These are phyloP conservation scores for Aspergillus panamensis DNA, from an alignment of 495 filamentous ascomycete genomes.

Conservation along the genomic window DNA sequence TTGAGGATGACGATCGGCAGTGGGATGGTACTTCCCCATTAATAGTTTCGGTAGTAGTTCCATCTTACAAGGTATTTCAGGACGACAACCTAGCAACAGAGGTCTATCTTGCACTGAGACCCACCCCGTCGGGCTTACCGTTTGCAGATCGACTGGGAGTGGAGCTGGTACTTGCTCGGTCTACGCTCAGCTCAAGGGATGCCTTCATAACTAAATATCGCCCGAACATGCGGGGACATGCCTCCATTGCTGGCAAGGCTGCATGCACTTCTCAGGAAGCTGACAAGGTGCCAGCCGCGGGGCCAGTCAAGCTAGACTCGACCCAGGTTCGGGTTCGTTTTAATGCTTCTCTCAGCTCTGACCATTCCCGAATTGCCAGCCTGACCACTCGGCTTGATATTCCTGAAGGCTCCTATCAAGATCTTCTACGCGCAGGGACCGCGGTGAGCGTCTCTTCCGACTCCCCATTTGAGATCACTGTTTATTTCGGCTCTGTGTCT, in stretches of 20 bases:
- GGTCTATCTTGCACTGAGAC: neutral
- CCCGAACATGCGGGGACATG: conserved; percentile 23
- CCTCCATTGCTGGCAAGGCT: conserved; percentile 3
- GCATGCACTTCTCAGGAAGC: neutral
- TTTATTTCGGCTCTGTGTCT: neutral
- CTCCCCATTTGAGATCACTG: conserved; percentile 5
- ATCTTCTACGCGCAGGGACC: neutral
- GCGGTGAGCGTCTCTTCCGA: neutral
- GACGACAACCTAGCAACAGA: conserved; percentile 17
- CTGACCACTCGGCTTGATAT: neutral
- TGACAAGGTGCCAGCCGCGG: no score
- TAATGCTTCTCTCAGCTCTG: neutral
- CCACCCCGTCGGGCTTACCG: neutral
- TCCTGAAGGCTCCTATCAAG: neutral
- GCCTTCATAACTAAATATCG: conserved; percentile 37
- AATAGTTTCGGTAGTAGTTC: conserved; percentile 39
- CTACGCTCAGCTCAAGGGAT: conserved; percentile 14
- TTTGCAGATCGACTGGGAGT: conserved; percentile 1
- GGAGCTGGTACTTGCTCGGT: conserved; percentile 6
- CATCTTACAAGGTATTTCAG: conserved; percentile 25
- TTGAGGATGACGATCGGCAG: conserved; percentile 21
- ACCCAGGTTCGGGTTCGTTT: neutral
- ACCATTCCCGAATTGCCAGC: neutral
- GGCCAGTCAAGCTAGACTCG: neutral
- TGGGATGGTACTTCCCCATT: conserved; percentile 37